These are phyloP conservation scores for Pseudozyma sp. DNA, from an alignment of 1,284 basidiomycete species.

Conservation along the genomic window DNA sequence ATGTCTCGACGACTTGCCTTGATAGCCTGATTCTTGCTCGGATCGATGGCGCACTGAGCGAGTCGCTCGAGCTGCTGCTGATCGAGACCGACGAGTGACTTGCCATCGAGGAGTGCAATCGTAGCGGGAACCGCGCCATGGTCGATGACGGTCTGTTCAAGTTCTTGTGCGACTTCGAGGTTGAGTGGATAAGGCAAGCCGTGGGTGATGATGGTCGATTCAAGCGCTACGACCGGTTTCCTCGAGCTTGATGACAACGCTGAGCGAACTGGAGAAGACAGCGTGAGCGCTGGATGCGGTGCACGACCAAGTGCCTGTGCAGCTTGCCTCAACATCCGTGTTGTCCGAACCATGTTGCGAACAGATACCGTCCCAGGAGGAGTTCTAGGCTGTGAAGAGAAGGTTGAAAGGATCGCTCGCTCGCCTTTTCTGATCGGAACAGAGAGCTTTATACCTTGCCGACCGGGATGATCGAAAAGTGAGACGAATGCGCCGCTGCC, in stretches of 20 bases:
- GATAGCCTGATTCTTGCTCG: slow-evolving; percentile 66
- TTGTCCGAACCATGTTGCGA: slow-evolving; percentile 32
- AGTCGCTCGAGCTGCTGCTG: slow-evolving; percentile 78
- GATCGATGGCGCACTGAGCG: slow-evolving; percentile 72
- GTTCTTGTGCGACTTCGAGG: slow-evolving; percentile 77
- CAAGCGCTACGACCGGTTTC: slow-evolving; percentile 72
- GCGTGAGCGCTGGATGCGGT: slow-evolving; percentile 28
- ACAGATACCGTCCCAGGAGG: neutral
- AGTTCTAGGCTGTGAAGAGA: neutral
- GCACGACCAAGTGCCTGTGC: slow-evolving; percentile 26
- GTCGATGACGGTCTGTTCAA: slow-evolving; percentile 82
- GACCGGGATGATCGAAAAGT: no score
- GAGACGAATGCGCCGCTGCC: no score
- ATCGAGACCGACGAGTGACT: slow-evolving; percentile 85
- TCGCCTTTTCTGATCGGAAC: no score
- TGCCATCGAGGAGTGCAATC: slow-evolving; percentile 85
- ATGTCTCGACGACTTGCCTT: slow-evolving; percentile 92
- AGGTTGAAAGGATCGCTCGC: neutral
- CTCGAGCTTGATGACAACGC: slow-evolving; percentile 21
- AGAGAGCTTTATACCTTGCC: no score
- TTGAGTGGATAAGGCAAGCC: slow-evolving; percentile 78
- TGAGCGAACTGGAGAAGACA: slow-evolving; percentile 28
- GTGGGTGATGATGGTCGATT: slow-evolving; percentile 90
- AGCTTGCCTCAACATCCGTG: slow-evolving; percentile 34
- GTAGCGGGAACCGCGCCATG: slow-evolving; percentile 87